Evolutionary conservation across 2,329 filamentous ascomycete species (phyloP).

Genomic region (Phaeosphaeriaceae sp.): DNA sequence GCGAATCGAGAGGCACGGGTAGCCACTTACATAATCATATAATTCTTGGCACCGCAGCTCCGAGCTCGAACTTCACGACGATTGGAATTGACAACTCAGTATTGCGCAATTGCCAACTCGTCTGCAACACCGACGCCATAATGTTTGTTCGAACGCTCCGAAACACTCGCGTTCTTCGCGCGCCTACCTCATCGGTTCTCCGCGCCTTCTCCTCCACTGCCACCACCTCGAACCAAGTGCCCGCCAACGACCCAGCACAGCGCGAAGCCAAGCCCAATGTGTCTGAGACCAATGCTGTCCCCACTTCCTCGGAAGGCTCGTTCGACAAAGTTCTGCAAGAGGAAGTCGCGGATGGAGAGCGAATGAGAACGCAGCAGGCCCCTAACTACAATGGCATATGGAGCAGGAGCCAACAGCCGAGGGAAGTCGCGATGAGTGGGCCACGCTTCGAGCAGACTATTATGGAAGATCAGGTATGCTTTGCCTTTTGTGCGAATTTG

Average conservation of each 20-base stretch:
- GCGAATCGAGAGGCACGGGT: neutral
- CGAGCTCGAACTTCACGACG: constrained; percentile 20
- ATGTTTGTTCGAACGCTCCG: constrained; percentile 39
- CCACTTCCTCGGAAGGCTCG: constrained; percentile 58
- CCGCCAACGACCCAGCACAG: constrained; percentile 68
- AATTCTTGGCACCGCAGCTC: constrained; percentile 14
- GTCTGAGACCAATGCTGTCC: constrained; percentile 66
- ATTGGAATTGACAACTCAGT: constrained; percentile 1
- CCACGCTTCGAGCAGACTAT: constrained; percentile 98
- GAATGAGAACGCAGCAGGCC: constrained; percentile 71
- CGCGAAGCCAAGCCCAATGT: constrained; percentile 58
- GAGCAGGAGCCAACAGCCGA: constrained; percentile 84
- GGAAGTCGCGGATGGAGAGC: constrained; percentile 59
- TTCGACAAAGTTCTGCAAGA: constrained; percentile 63
- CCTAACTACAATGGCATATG: constrained; percentile 84
- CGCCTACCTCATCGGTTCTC: constrained; percentile 28
- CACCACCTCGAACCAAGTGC: constrained; percentile 63
- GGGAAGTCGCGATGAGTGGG: constrained; percentile 85
- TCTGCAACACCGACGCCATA: constrained; percentile 17
- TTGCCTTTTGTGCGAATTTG: too few species aligned
- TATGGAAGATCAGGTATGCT: constrained; percentile 87
- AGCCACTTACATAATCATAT: constrained; percentile 13
- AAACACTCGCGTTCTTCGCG: constrained; percentile 35
- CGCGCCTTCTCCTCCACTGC: constrained; percentile 32
- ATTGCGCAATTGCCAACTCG: constrained; percentile 23